Base-by-base conservation (phyloP, 495 filamentous ascomycete genomes). In the Apiosordaria backusii region DNA sequence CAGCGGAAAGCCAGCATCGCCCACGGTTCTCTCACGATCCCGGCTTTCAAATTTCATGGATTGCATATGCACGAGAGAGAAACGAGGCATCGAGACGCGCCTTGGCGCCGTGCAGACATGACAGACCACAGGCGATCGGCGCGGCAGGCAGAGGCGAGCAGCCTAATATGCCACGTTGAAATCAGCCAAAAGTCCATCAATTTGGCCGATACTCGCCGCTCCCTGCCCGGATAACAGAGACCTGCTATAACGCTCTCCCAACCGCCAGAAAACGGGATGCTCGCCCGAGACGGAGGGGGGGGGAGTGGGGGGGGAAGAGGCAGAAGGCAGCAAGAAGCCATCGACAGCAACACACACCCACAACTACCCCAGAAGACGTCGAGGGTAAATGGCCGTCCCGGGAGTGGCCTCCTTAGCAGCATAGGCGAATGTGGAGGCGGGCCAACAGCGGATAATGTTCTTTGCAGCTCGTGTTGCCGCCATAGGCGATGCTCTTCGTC, bases 131-230 rank as follows among this genome's bases (percentile, higher is more conserved):
- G 55, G 59, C 62, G 52, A 65, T 68, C 63, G 61, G 65, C 60
- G 67, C 65, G 61, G 68, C 68, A 67, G 59, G 65, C 53, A 70
- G 60, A 66, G 54, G 50, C 61, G 21, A 62, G 27, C 65, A 74
- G 75, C 63, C 75, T 77, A 77, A 76, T 74, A 71, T 73, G 68
- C 70, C 71, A 71, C 71, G 65, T 71, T 68, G 67, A 75, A 55
- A 77, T 78, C 75, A 76, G 76, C 73, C 76, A 72, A 74, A 77
- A 76, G 50, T 66, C 65, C 27, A 27, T 25, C 35, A 76, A 73
- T 72, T 72, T 72, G 72, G 66, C 74, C 65, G 69, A 67, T 24
- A 67, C 27, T 63, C 57, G 64, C 24, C 55, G 55, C 23, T 40
- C 54, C 60, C 29, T 62, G 65, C 57, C 24, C 50, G 21, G 59